Percentiles rank a stretch among this genome's conserved stretches.
Conservation (phyloP, 257 asterid genomes). For the Solanum pinnatisectum region DNA sequence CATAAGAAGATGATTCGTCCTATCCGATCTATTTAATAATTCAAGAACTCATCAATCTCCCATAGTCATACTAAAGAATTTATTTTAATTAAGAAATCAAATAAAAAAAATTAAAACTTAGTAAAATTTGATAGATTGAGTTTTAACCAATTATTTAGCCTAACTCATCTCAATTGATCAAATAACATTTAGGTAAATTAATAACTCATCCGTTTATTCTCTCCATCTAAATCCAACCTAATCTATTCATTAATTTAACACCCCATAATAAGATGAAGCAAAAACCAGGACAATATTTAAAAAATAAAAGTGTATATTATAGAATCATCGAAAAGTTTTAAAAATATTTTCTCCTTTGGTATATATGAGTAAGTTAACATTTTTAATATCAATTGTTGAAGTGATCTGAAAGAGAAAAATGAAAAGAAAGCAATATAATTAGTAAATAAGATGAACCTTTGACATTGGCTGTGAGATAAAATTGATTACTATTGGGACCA, state of each 20-base stretch:
- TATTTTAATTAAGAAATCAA: neutral
- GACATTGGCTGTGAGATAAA: slow-evolving; percentile 61
- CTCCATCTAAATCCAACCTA: neutral
- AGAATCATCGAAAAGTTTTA: neutral
- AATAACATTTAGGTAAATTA: neutral
- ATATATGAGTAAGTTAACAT: neutral
- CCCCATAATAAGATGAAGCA: neutral
- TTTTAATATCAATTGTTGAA: neutral
- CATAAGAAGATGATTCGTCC: neutral
- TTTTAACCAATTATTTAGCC: neutral
- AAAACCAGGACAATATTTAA: neutral
- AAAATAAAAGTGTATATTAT: neutral
- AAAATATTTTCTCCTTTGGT: neutral
- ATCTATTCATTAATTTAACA: neutral
- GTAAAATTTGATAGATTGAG: neutral
- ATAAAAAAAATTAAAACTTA: neutral
- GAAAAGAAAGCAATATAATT: neutral
- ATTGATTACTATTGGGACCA: slow-evolving; percentile 49
- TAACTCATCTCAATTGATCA: neutral
- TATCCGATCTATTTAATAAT: neutral
- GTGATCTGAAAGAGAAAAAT: neutral
- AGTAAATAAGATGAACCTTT: slow-evolving; percentile 35
- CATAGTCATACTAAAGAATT: neutral
- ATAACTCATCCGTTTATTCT: neutral
- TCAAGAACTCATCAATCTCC: neutral